A percentile compares a stretch with the other conserved stretches of the same genome.
These are phyloP conservation scores for Porphyrellus cyaneotinctus DNA, from an alignment of 768 basidiomycete genomes.

Conservation along the genomic window DNA sequence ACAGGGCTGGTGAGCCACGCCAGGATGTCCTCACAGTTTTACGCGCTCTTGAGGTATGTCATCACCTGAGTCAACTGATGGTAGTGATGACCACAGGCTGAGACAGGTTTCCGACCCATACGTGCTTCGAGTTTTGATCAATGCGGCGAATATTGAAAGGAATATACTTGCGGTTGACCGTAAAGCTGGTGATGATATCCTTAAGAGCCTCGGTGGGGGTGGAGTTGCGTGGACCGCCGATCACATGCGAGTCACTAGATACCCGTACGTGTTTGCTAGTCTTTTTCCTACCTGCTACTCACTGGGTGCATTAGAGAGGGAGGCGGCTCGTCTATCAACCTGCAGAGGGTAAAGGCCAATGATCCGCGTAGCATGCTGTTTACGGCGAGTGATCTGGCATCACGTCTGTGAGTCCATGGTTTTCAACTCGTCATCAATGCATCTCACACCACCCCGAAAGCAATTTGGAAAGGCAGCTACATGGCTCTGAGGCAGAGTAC, in stretches of 20 bases:
- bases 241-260: slow-evolving; percentile 58
- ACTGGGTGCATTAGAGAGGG: slow-evolving; percentile 49
- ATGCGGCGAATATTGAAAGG: slow-evolving; percentile 66
- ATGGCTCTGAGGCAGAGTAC: slow-evolving; percentile 37
- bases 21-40: slow-evolving; percentile 65
- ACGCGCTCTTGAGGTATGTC: slow-evolving; percentile 70
- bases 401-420: slow-evolving; percentile 41
- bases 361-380: slow-evolving; percentile 48
- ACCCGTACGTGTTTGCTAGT: slow-evolving; percentile 43
- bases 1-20: slow-evolving; percentile 65
- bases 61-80: not conserved
- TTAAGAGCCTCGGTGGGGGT: slow-evolving; percentile 41
- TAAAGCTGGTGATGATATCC: slow-evolving; percentile 53
- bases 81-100: not conserved
- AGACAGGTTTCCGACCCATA: slow-evolving; percentile 69
- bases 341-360: slow-evolving; percentile 27
- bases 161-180: slow-evolving; percentile 63
- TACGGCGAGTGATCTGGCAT: slow-evolving; percentile 47
- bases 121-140: slow-evolving; percentile 80
- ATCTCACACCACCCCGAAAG: slow-evolving; percentile 31
- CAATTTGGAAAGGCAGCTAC: slow-evolving; percentile 41
- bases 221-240: slow-evolving; percentile 65
- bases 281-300: not conserved
- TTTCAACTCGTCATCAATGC: not conserved
- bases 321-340: slow-evolving; percentile 52